Evolutionary conservation across 2,329 filamentous ascomycete species (phyloP).

Genomic region (Arachnomyces sp.): DNA sequence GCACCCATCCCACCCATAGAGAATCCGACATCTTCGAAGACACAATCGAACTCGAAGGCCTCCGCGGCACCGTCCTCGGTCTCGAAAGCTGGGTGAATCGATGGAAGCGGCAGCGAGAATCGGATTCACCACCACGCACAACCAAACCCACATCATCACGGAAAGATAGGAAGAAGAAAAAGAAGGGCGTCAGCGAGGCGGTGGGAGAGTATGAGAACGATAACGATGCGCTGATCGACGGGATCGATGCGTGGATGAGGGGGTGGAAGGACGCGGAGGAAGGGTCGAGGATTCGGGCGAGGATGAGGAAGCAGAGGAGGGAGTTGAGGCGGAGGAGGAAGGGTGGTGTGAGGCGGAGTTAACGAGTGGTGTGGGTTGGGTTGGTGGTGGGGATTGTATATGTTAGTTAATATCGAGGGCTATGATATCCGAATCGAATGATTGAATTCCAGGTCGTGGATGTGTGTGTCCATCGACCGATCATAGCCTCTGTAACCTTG

Average conservation of each 20-base stretch:
- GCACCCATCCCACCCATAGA: constrained; percentile 10
- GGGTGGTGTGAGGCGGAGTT: background rate
- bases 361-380: background rate
- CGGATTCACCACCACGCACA: constrained; percentile 2
- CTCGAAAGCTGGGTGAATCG: constrained; percentile 25
- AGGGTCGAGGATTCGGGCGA: constrained; percentile 39
- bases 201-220: constrained; percentile 18
- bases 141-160: constrained; percentile 6
- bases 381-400: background rate
- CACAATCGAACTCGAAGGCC: constrained; percentile 26
- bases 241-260: constrained; percentile 35
- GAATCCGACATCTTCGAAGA: constrained; percentile 25
- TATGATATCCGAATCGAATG: too few relatives aligned
- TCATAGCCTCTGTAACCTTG: background rate
- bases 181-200: constrained; percentile 8
- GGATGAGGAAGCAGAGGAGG: constrained; percentile 50
- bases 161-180: constrained; percentile 14
- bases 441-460: too few relatives aligned
- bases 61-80: constrained; percentile 28
- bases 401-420: too few relatives aligned
- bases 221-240: constrained; percentile 27
- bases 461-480: too few relatives aligned
- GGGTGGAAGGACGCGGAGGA: constrained; percentile 37
- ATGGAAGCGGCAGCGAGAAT: constrained; percentile 2
- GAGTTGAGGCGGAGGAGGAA: constrained; percentile 14